Base-by-base conservation (phyloP, 1,139 yeast genomes). In the Yamadazyma sp. region DNA sequence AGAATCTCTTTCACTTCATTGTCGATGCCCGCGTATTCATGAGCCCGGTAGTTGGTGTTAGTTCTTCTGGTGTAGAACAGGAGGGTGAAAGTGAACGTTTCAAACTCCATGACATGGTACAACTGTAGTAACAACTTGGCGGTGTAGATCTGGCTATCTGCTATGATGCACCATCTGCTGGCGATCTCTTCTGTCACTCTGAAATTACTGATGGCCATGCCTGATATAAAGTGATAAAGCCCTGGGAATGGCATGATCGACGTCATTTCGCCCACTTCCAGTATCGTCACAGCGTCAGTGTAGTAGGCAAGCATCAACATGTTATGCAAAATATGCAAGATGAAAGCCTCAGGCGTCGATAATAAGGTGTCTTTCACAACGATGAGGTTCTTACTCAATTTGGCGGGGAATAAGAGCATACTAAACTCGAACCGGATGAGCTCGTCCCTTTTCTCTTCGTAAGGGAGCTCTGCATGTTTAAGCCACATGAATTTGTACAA, bases 371-470 rank as follows among this genome's bases (percentile, higher is more conserved):
- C 60, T 25, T 43, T 49, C 6, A 56, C 55, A 5, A 56, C 54
- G 5, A 51, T 48, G 14, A 56, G 47, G 18, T 55, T 49, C 24
- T 48, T 45, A 31, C 58, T 49, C 20, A 56, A 41, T 34, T 53
- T 55, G 6, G 56, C 60, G 2, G 61, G 61, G 44, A 55, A 55
- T n/a, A 56, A 43, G n/a, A 56, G 44, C 53, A 56, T 55, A 37
- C 55, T 54, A 37, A 44, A 54, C 36, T 56, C 61, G 33, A 56
- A 46, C 17, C 50, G 47, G n/a, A 56, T 35, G 3, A 55, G 34
- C 30, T 44, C 44, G 14, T 42, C 36, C 15, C 29, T 35, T 25
- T 44, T 50, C 14, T 43, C 48, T 15, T 49, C 51, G 16, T 31
- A 35, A 14, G 40, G 17, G 15, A 49, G 25, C 1, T 37, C 14